phyloP scores from a whole-genome alignment of 1,139 yeast species.

The Arxiozyma telluris region DNA sequence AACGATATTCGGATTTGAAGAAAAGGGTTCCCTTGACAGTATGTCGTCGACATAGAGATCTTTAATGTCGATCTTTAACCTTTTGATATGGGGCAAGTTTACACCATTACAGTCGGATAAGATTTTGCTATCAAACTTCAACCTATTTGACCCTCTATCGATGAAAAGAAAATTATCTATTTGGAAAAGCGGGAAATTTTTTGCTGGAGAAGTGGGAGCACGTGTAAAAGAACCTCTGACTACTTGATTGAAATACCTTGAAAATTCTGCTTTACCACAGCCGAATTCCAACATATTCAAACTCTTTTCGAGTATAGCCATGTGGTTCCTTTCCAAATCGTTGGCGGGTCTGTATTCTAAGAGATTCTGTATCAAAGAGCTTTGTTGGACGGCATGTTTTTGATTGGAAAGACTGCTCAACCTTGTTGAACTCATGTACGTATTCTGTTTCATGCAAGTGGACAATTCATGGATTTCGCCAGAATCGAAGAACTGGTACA shows the following conservation, averaged over 20 bases:
- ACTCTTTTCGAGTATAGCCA: constrained; percentile 32
- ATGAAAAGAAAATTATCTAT: constrained; percentile 44
- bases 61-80: constrained; percentile 63
- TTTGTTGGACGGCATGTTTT: constrained; percentile 77
- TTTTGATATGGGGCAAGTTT: constrained; percentile 5
- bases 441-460: constrained; percentile 23
- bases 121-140: constrained; percentile 71
- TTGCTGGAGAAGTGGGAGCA: constrained; percentile 2
- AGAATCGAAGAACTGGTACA: constrained; percentile 19
- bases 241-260: constrained; percentile 46
- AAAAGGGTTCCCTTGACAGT: constrained; percentile 16
- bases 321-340: background rate
- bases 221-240: background rate
- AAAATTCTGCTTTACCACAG: constrained; percentile 80
- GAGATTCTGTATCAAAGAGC: constrained; percentile 69
- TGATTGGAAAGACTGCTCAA: constrained; percentile 43
- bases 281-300: constrained; percentile 67
- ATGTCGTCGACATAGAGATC: constrained; percentile 52
- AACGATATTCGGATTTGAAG: constrained; percentile 35
- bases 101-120: constrained; percentile 37
- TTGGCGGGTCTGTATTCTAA: constrained; percentile 22
- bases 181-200: constrained; percentile 3
- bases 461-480: constrained; percentile 17
- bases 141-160: constrained; percentile 69
- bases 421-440: constrained; percentile 27